Base-by-base conservation (phyloP, 768 basidiomycete genomes). In the Kwoniella dejecticola region DNA sequence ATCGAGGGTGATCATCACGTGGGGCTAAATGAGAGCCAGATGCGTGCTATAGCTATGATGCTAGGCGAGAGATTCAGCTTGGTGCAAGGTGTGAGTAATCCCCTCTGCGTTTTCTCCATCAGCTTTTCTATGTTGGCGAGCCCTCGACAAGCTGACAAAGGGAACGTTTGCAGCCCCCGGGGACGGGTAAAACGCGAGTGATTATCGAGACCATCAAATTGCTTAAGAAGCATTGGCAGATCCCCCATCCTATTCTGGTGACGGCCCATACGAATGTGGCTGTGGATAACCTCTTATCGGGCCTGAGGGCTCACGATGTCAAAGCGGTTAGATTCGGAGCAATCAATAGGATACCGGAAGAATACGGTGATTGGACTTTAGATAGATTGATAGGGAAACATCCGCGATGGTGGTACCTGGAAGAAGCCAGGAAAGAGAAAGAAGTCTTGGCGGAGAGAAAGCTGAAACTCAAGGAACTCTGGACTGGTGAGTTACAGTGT, bases 191-290 rank as follows among this genome's bases (percentile, higher is more conserved):
- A 79, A 94, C 92, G 1, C 87, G 88, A 75, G 94, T 91, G 0
- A 91, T 94, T 46, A 86, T 91, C n/a, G 88, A 94, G 75, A 83
- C 89, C 0, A 83, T 90, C 60, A 88, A 85, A 66, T 72, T 94
- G 17, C 84, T 94, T 60, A 93, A 93, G 87, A 75, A 80, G 2
- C 85, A 91, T 71, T 97, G 93, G 75, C 83, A 88, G 76, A 86
- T 94, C 10, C 85, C 89, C 4, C 85, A 89, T 33, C 91, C 91
- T 1, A 82, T 95, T 40, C 84, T 97, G 13, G 88, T 95, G n/a
- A 90, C 90, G 76, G 93, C 93, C 0, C 95, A 90, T 74, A 96
- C 94, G 40, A 94, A 96, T 68, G 89, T 86, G 19, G 92, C 94
- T 0, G 91, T 94, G 19, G 92, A 96, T 74, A 90, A 94, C 67